These are phyloP conservation scores for Boletus eberwhitei DNA, from an alignment of 768 basidiomycete species.

Conservation along the genomic window DNA sequence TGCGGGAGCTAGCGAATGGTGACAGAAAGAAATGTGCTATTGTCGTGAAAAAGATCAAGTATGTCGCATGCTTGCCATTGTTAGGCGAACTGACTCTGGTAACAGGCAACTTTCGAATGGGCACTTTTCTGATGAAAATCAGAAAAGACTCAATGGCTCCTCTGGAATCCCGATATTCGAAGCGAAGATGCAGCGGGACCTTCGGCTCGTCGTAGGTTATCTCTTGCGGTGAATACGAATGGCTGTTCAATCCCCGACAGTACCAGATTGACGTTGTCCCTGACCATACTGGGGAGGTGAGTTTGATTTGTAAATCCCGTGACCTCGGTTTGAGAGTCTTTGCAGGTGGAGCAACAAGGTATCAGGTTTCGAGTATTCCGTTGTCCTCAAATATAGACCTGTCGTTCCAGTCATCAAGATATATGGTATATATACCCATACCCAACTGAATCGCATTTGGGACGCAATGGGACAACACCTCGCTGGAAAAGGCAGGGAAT, in stretches of 20 bases:
- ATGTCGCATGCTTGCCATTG: slow-evolving; percentile 7
- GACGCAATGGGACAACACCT: slow-evolving; percentile 42
- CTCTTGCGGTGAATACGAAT: neutral
- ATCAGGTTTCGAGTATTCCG: neutral
- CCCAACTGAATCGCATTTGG: slow-evolving; percentile 48
- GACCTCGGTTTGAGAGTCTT: slow-evolving; percentile 2
- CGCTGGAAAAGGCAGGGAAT: slow-evolving; percentile 46
- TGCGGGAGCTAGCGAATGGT: slow-evolving; percentile 45
- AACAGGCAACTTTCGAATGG: slow-evolving; percentile 68
- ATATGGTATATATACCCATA: slow-evolving; percentile 50
- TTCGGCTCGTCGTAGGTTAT: slow-evolving; percentile 46
- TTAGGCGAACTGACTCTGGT: neutral
- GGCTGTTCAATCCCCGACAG: slow-evolving; percentile 24
- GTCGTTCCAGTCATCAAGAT: slow-evolving; percentile 40
- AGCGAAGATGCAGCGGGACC: slow-evolving; percentile 60
- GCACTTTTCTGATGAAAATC: slow-evolving; percentile 66
- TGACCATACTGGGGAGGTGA: slow-evolving; percentile 34
- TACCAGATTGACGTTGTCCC: slow-evolving; percentile 49
- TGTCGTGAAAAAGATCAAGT: slow-evolving; percentile 70
- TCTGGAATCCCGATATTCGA: slow-evolving; percentile 59
- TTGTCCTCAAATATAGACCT: neutral
- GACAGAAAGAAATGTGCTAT: slow-evolving; percentile 48
- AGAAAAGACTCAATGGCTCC: slow-evolving; percentile 51
- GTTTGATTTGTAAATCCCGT: neutral
- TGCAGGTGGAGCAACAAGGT: slow-evolving; percentile 41